Conservation (phyloP, 805 yeast species). For the Nakazawaea anatomiae region DNA sequence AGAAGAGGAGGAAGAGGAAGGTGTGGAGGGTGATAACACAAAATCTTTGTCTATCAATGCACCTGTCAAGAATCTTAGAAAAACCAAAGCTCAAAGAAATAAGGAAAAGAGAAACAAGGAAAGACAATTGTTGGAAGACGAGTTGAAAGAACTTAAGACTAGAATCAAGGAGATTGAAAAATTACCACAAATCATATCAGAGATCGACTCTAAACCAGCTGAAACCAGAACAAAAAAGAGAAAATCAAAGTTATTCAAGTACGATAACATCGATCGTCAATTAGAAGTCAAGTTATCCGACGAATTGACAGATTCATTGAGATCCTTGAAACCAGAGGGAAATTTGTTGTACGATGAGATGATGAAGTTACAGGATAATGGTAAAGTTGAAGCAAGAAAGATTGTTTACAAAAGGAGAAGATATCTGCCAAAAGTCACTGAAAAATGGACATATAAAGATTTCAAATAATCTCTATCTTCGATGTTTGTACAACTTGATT, state of each 20-base stretch:
- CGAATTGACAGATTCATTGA: conserved; percentile 79
- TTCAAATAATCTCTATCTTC: conserved; percentile 41
- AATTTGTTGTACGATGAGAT: conserved; percentile 77
- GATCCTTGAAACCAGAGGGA: conserved; percentile 88
- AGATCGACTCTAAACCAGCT: conserved; percentile 8
- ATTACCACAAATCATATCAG: conserved; percentile 38
- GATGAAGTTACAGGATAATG: conserved; percentile 75
- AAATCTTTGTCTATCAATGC: conserved; percentile 62
- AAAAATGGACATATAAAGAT: conserved; percentile 92
- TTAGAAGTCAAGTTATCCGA: conserved; percentile 79
- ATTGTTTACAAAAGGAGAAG: conserved; percentile 61
- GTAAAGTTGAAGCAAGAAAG: conserved; percentile 80
- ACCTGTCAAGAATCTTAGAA: conserved; percentile 61
- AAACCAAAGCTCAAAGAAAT: conserved; percentile 76
- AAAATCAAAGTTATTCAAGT: conserved; percentile 34
- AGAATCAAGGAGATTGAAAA: conserved; percentile 56
- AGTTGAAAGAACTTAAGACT: conserved; percentile 49
- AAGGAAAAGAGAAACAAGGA: conserved; percentile 59
- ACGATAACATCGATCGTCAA: conserved; percentile 35
- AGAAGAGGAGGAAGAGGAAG: conserved; percentile 31
- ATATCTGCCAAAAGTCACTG: conserved; percentile 71
- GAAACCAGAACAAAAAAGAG: conserved; percentile 22
- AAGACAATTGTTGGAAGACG: conserved; percentile 45
- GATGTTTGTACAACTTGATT: too few relatives aligned
- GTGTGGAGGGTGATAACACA: conserved; percentile 26